Evolutionary conservation across 225 moss, liverwort and hornwort species (phyloP).

Genomic region (Bryoerythrophyllum caledonicum): DNA sequence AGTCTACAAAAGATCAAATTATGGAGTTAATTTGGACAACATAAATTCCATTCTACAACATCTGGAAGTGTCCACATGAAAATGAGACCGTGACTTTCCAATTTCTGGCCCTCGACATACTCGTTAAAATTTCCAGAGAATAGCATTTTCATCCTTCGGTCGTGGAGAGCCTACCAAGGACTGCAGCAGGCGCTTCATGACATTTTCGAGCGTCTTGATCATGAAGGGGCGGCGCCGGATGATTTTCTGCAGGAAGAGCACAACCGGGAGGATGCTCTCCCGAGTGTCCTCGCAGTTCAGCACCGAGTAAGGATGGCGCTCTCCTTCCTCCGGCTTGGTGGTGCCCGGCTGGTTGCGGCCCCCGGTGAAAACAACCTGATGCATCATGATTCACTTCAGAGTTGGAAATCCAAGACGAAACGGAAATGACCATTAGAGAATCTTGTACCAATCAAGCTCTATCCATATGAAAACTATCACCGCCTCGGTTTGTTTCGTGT

Average conservation of each 20-base stretch:
- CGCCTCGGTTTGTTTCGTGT: no score
- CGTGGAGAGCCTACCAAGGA: conserved; percentile 49
- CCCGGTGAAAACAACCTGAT: conserved; percentile 96
- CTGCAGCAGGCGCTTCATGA: conserved; percentile 94
- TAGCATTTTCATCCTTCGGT: not conserved
- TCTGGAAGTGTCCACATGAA: not conserved
- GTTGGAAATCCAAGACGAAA: not conserved
- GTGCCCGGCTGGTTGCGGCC: conserved; percentile 98
- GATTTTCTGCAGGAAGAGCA: conserved; percentile 94
- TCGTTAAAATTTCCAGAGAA: not conserved
- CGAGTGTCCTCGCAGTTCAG: conserved; percentile 81
- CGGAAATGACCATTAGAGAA: no score
- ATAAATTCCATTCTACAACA: not conserved
- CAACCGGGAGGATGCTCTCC: conserved; percentile 81
- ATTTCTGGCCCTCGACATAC: not conserved
- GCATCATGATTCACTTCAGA: conserved; percentile 16
- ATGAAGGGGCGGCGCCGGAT: conserved; percentile 94
- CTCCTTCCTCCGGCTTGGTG: conserved; percentile 96
- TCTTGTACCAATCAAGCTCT: no score
- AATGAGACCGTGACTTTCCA: not conserved
- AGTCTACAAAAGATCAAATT: not conserved
- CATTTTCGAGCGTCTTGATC: conserved; percentile 99
- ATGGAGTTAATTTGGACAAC: not conserved
- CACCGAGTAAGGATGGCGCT: conserved; percentile 89
- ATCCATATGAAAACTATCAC: no score